Base-by-base conservation (phyloP, 1,284 basidiomycete species). In the Phylloporus sp. region DNA sequence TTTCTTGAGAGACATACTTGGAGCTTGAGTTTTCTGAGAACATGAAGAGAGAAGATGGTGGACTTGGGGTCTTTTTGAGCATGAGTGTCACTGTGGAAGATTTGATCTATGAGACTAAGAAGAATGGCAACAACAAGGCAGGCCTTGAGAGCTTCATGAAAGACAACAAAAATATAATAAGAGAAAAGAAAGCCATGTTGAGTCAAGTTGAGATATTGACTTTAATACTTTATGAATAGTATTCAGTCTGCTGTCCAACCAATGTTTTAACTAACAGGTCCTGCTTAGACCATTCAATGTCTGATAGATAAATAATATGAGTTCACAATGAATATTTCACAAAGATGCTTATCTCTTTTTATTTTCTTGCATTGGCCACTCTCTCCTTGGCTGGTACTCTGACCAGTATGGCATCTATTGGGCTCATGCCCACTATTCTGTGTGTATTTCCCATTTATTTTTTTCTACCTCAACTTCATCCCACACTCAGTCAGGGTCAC, bases 61-160 rank as follows among this genome's bases (percentile, higher is more conserved):
- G 62, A 37, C 37, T 61, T 62, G 18, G 56, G 58, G 32, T 61
- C 58, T 2, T n/a, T n/a, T 8, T n/a, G 42, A 12, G 24, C 12
- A 7, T 24, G 32, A 8, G 29, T 17, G 46, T 63, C 63, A 3
- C 82, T 79, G 68, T 84, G 73, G 4, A 89, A 82, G 69, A 96
- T 88, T 71, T 95, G 93, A 70, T 95, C 87, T 55, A 93, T 89
- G 68, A 96, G 88, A 67, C 92, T 88, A 47, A 96, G 87, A 58
- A 97, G 86, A 65, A 95, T 92, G 13, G 93, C 93, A 78, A 96
- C 80, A 82, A 96, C 94, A 79, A 97, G 91, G 58, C 88, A 89
- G 12, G 93, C 92, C 80, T 97, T 94, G 67, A 97, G 84, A 3
- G 92, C 90, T 83, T 97, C 94, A 67, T 95, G 87, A 70, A 96